phyloP scores from a whole-genome alignment of 768 basidiomycete genomes.

The Phylloporus sp. region DNA sequence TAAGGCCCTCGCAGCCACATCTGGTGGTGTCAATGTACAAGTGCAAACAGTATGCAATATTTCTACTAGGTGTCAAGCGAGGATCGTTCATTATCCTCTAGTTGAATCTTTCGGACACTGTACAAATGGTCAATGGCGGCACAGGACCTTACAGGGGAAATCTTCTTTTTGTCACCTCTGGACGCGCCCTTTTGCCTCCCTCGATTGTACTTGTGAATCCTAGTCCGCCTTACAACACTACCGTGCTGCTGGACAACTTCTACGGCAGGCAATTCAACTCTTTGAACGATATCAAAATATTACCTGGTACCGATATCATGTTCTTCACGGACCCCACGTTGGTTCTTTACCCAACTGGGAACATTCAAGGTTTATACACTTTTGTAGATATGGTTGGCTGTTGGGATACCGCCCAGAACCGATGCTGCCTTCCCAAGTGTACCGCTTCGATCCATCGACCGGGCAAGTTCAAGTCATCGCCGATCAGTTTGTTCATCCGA shows the following conservation, averaged over 20 bases:
- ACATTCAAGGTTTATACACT: neutral
- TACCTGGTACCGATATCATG: constrained; percentile 59
- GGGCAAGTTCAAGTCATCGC: constrained; percentile 69
- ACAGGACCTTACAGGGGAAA: constrained; percentile 59
- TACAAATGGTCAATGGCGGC: constrained; percentile 72
- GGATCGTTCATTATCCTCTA: constrained; percentile 22
- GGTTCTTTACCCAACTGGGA: constrained; percentile 18
- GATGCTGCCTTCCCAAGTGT: constrained; percentile 70
- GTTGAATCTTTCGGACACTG: constrained; percentile 54
- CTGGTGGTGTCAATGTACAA: constrained; percentile 44
- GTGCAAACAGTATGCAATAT: constrained; percentile 35
- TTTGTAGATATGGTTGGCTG: constrained; percentile 56
- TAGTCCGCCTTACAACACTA: constrained; percentile 57
- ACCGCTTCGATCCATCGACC: constrained; percentile 64
- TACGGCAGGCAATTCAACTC: constrained; percentile 83
- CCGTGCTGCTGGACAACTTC: constrained; percentile 72
- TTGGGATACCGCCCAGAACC: constrained; percentile 65
- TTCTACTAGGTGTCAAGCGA: neutral
- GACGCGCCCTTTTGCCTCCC: constrained; percentile 60
- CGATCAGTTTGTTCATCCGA: constrained; percentile 68
- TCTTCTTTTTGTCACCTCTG: constrained; percentile 60
- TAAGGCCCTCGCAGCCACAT: constrained; percentile 35
- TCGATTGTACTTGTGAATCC: constrained; percentile 66
- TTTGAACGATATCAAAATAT: constrained; percentile 73
- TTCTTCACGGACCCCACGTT: constrained; percentile 77